Evolutionary conservation across 805 yeast species (phyloP).

Genomic region (Myxozyma neotropica): DNA sequence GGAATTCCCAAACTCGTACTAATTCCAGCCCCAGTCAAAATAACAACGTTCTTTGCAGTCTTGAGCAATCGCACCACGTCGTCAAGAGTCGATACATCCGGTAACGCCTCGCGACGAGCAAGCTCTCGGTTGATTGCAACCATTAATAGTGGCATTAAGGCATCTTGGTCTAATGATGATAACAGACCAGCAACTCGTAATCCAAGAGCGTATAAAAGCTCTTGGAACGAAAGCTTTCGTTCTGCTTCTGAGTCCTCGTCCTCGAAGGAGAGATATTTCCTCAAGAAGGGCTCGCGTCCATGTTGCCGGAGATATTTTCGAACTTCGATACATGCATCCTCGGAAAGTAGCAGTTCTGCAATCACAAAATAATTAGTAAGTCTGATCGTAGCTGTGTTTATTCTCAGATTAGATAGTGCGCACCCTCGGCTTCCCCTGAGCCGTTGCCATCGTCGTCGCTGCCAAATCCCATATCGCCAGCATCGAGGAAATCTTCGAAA

Average conservation of each 20-base stretch:
- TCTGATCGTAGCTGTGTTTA: no score
- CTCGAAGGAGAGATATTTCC: conserved; percentile 8
- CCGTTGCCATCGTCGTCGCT: neutral
- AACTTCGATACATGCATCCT: conserved; percentile 9
- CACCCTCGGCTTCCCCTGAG: neutral
- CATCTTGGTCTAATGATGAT: conserved; percentile 48
- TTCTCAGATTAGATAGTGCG: neutral
- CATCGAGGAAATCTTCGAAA: conserved; percentile 3
- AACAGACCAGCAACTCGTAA: conserved; percentile 33
- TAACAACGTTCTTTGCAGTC: conserved; percentile 63
- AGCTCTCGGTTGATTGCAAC: conserved; percentile 65
- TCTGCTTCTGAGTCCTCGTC: neutral
- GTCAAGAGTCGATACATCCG: conserved; percentile 58
- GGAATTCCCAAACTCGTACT: conserved; percentile 90
- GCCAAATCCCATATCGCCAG: neutral
- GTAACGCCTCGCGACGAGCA: conserved; percentile 57
- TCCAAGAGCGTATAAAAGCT: conserved; percentile 30
- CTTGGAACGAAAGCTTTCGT: conserved; percentile 27
- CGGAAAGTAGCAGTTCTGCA: neutral
- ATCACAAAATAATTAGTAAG: neutral
- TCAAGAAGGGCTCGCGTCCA: conserved; percentile 18
- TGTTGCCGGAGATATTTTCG: conserved; percentile 16
- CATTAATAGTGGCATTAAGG: conserved; percentile 42
- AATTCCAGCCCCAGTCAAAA: conserved; percentile 91
- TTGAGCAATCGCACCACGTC: conserved; percentile 58